phyloP scores from a whole-genome alignment of 805 yeast species.

The Clavispora santaluciae region DNA sequence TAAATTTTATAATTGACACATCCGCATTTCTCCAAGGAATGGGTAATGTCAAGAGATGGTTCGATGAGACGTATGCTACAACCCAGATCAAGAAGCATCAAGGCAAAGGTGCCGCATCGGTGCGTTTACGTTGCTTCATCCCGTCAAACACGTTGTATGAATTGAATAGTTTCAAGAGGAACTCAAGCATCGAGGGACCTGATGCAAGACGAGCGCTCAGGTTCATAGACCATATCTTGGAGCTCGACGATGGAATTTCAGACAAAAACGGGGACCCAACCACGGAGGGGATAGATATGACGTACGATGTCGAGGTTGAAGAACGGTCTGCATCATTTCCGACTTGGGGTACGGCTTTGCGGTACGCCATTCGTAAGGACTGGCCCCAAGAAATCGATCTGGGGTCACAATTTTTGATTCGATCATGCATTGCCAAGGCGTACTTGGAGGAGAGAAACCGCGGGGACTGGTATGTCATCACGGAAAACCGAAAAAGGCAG shows the following conservation, averaged over 20 bases:
- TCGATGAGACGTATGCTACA: conserved; percentile 31
- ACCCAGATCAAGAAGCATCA: conserved; percentile 15
- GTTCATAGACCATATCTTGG: conserved; percentile 49
- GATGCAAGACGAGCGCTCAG: conserved; percentile 62
- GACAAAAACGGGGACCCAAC: neutral
- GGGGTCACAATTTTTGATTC: conserved; percentile 32
- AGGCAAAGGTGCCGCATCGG: conserved; percentile 14
- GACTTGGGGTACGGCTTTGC: conserved; percentile 44
- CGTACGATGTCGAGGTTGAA: conserved; percentile 29
- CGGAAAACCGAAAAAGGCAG: conserved; percentile 55
- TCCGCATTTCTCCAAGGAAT: conserved; percentile 65
- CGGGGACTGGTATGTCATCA: conserved; percentile 51
- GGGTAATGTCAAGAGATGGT: conserved; percentile 65
- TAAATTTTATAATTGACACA: conserved; percentile 56
- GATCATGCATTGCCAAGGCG: conserved; percentile 55
- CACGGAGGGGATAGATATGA: neutral
- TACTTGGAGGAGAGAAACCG: conserved; percentile 32
- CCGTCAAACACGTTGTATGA: conserved; percentile 42
- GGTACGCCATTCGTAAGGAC: conserved; percentile 14
- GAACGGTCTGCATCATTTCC: conserved; percentile 44
- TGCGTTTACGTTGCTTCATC: conserved; percentile 39
- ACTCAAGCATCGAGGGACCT: conserved; percentile 51
- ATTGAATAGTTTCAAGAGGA: conserved; percentile 29
- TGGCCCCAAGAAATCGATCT: conserved; percentile 9
- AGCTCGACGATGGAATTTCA: conserved; percentile 8